A percentile compares a stretch with the other conserved stretches of the same genome.
Evolutionary conservation across 352 stramenopile species (phyloP).

Genomic region (Phytopythium mirpurense): DNA sequence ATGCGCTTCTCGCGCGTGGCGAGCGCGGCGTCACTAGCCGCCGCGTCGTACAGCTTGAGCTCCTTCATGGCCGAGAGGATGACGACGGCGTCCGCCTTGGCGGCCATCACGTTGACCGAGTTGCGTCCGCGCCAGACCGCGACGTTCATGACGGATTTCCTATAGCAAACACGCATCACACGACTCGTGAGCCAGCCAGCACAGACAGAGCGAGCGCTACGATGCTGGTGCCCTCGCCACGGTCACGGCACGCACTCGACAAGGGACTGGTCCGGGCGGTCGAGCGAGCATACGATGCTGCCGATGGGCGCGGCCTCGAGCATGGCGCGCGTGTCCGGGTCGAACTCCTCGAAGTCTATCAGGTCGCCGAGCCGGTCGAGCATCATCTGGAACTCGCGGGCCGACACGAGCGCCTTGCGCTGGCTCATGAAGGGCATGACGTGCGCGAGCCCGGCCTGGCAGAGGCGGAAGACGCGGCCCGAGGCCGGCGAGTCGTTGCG

Average conservation of each 20-base stretch:
- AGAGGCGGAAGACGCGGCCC: slow-evolving; percentile 84
- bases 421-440: slow-evolving; percentile 80
- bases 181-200: slow-evolving; percentile 8
- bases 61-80: slow-evolving; percentile 83
- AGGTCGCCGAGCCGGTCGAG: slow-evolving; percentile 78
- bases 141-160: slow-evolving; percentile 78
- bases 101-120: slow-evolving; percentile 84
- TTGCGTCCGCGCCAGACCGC: slow-evolving; percentile 84
- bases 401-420: slow-evolving; percentile 57
- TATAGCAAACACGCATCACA: slow-evolving; percentile 18
- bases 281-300: slow-evolving; percentile 73
- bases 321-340: slow-evolving; percentile 34
- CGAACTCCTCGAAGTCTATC: slow-evolving; percentile 82
- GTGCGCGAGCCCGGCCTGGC: slow-evolving; percentile 80
- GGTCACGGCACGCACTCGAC: slow-evolving; percentile 65
- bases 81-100: slow-evolving; percentile 72
- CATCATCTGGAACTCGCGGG: slow-evolving; percentile 82
- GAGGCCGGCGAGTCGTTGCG: slow-evolving; percentile 70
- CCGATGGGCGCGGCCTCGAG: slow-evolving; percentile 61
- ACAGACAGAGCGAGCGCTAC: too few species aligned
- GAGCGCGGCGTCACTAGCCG: slow-evolving; percentile 34
- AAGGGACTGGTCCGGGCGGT: slow-evolving; percentile 45
- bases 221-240: too few species aligned
- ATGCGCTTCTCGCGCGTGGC: slow-evolving; percentile 47
- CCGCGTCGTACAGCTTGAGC: slow-evolving; percentile 63